Percentiles rank a stretch among this genome's conserved stretches.
These are phyloP conservation scores for Stylosanthes scabra DNA, from an alignment of 331 rosid genomes.

Conservation along the genomic window DNA sequence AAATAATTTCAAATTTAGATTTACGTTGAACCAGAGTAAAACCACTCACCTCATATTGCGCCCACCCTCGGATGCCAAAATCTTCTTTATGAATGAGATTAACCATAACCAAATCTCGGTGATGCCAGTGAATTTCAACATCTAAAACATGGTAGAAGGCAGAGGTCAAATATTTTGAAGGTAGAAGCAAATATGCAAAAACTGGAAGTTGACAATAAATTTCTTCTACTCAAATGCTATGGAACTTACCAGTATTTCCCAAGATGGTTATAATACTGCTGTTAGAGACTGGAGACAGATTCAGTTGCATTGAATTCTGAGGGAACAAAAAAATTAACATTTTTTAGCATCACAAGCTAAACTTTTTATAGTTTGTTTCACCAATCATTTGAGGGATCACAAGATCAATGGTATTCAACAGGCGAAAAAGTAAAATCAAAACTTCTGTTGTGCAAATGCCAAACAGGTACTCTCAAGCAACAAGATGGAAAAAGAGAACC, in stretches of 20 bases:
- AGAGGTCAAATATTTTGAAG: constrained; percentile 26
- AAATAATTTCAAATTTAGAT: constrained; percentile 25
- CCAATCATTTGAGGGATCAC: constrained; percentile 9
- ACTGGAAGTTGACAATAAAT: background rate
- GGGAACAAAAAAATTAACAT: constrained; percentile 13
- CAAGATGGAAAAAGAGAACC: background rate
- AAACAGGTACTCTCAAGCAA: constrained; percentile 1
- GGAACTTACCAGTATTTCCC: constrained; percentile 84
- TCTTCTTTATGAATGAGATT: constrained; percentile 63
- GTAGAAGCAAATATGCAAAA: constrained; percentile 12
- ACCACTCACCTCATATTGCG: constrained; percentile 75
- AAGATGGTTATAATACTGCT: constrained; percentile 74
- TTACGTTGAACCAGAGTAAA: background rate
- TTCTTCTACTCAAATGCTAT: constrained; percentile 19
- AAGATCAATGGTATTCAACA: no score
- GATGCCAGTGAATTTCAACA: constrained; percentile 68
- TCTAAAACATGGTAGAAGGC: constrained; percentile 48
- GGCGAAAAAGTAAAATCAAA: constrained; percentile 27
- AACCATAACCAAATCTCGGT: constrained; percentile 54
- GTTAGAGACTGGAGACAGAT: constrained; percentile 70
- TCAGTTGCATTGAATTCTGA: constrained; percentile 68
- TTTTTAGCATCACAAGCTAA: constrained; percentile 36
- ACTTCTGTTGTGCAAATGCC: constrained; percentile 11
- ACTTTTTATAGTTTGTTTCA: constrained; percentile 5
- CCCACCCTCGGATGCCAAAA: constrained; percentile 67